Evolutionary conservation across 2,329 filamentous ascomycete genomes (phyloP).

Genomic region (Beauveria asiatica): DNA sequence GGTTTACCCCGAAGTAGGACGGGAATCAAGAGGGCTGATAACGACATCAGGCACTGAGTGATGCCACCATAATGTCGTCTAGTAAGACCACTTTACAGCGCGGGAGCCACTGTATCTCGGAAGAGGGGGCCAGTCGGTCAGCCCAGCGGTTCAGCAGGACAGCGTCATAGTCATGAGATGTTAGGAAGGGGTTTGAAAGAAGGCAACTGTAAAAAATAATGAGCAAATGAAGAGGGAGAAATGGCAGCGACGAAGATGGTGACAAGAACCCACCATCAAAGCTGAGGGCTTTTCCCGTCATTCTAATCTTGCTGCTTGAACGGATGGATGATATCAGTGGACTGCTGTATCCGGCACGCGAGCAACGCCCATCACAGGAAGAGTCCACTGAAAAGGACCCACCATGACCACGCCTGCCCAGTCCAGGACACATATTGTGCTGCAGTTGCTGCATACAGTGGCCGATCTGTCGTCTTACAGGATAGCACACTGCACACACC

Average conservation of each 20-base stretch:
- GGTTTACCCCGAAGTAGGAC: background rate
- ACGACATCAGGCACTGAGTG: background rate
- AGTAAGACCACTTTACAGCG: background rate
- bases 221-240: no score
- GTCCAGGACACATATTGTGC: background rate
- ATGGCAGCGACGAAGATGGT: no score
- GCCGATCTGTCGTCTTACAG: background rate
- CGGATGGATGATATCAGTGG: background rate
- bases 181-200: no score
- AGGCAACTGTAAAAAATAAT: no score
- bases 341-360: slow-evolving; percentile 9
- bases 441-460: background rate
- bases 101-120: background rate
- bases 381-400: background rate
- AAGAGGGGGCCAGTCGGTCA: background rate
- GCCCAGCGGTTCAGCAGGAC: slow-evolving; percentile 1
- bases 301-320: background rate
- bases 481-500: background rate
- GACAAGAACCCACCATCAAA: no score
- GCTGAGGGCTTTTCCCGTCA: background rate
- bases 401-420: background rate
- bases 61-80: background rate
- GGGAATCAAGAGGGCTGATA: background rate
- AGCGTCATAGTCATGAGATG: background rate
- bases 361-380: background rate